These are phyloP conservation scores for Auricularia auricula-judae DNA, from an alignment of 768 basidiomycete species.

Conservation along the genomic window DNA sequence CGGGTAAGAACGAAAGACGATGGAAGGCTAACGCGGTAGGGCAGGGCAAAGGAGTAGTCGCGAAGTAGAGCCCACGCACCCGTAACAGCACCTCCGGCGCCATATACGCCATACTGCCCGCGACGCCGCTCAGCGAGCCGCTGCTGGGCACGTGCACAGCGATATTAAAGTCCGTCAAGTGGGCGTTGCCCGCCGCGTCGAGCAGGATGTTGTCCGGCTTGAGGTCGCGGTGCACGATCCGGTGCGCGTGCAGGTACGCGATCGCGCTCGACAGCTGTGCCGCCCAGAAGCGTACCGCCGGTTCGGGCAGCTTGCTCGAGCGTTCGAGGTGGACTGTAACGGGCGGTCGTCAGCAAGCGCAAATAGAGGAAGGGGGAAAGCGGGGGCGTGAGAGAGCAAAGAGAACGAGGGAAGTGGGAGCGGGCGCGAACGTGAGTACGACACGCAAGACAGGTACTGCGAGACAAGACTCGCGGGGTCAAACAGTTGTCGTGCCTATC, in stretches of 20 bases:
- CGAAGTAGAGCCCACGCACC: constrained; percentile 4
- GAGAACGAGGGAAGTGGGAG: too few relatives aligned
- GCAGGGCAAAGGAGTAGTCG: too few relatives aligned
- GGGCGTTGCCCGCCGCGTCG: constrained; percentile 88
- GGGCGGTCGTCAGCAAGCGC: neutral
- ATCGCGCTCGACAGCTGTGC: constrained; percentile 79
- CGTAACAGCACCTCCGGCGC: constrained; percentile 21
- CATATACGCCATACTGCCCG: constrained; percentile 99
- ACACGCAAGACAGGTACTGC: too few relatives aligned
- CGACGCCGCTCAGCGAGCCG: constrained; percentile 81
- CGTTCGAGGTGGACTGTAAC: constrained; percentile 74
- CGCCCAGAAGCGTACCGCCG: constrained; percentile 60
- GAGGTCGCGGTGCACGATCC: constrained; percentile 91
- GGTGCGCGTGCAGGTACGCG: constrained; percentile 80
- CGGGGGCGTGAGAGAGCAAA: neutral
- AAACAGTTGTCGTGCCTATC: too few relatives aligned
- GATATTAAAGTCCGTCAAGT: constrained; percentile 97
- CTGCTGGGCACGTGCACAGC: constrained; percentile 94
- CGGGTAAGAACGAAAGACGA: constrained; percentile 16
- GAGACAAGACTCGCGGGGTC: too few relatives aligned
- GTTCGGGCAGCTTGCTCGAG: constrained; percentile 26
- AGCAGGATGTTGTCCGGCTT: constrained; percentile 97
- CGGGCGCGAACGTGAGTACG: too few relatives aligned
- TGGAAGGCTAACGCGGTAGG: neutral
- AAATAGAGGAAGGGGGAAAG: neutral